Conservation (phyloP, 208 protist genomes). For the Vickermania ingenoplastis region DNA sequence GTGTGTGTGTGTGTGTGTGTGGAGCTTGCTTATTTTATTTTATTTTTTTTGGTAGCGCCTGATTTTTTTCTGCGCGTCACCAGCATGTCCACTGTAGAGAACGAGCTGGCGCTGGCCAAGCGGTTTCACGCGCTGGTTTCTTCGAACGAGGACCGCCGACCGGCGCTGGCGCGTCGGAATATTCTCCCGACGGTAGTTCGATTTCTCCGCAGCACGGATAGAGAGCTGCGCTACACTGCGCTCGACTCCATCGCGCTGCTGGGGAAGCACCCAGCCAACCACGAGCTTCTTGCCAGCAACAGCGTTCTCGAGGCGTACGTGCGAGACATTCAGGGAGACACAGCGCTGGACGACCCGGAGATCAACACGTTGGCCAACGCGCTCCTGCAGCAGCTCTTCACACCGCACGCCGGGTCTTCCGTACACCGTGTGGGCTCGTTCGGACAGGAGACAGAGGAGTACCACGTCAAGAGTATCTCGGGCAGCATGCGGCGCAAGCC, state of each 20-base stretch:
- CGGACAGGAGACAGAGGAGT: background rate
- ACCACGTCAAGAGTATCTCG: constrained; percentile 1
- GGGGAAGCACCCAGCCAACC: constrained; percentile 78
- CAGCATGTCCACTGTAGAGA: constrained; percentile 48
- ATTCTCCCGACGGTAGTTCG: constrained; percentile 70
- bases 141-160: constrained; percentile 66
- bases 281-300: constrained; percentile 53
- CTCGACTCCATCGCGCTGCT: constrained; percentile 65
- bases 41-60: no score
- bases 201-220: constrained; percentile 73
- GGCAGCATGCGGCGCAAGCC: constrained; percentile 5
- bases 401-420: constrained; percentile 9
- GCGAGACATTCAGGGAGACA: constrained; percentile 54
- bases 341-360: constrained; percentile 74
- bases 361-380: constrained; percentile 39
- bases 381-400: constrained; percentile 29
- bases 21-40: no score
- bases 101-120: constrained; percentile 70
- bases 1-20: no score
- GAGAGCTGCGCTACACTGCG: constrained; percentile 61
- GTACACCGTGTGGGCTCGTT: background rate
- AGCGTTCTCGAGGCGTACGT: constrained; percentile 38
- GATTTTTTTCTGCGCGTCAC: no score
- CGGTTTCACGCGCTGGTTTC: constrained; percentile 56
- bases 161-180: constrained; percentile 71